Evolutionary conservation across 2,329 filamentous ascomycete species (phyloP), one percentile per base, ranked within the genome.

Genomic region (Aurifilum marmelostoma): DNA sequence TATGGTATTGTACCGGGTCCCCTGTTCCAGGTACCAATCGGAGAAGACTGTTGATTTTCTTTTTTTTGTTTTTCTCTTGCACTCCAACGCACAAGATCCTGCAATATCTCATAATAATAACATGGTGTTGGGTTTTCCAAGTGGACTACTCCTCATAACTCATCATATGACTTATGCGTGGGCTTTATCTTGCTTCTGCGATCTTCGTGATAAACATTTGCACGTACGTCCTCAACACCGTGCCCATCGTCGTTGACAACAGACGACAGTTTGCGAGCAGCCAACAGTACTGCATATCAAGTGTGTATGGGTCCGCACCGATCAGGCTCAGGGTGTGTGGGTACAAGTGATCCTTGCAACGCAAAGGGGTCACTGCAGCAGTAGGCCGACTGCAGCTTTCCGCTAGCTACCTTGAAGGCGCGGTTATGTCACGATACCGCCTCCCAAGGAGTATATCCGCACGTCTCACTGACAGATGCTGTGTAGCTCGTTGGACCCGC

Each of bases 351-450:
- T 56, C 56, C 56, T 32, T 66, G 67, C 52, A 24, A 47, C 50
- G 34, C 34, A n/a, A 54, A 18, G 43, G 65, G 41, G 21, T n/a
- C 59, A 62, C 7, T 34, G 37, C 34, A 41, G 37, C n/a, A 27
- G 59, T 29, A 43, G 27, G 58, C 24, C 27, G n/a, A 27, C 60
- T 71, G 69, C 69, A 71, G 67, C 34, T 47, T 61, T 56, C 69
- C 69, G 66, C 43, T 63, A 34, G 63, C 39, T 63, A 58, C 34
- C 41, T 70, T 43, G 50, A 47, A 59, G 58, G 24, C 62, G n/a
- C 61, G 54, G 41, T 54, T 24, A 65, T 59, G 56, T 50, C 59
- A 62, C 59, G 59, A 71, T 56, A 41, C 60, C 61, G 61, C 21
- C 60, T 67, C 21, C 63, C 64, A 54, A 71, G 29, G 56, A 47